phyloP scores from a whole-genome alignment of 2,329 filamentous ascomycete species.

The Pseudocercospora vitis region DNA sequence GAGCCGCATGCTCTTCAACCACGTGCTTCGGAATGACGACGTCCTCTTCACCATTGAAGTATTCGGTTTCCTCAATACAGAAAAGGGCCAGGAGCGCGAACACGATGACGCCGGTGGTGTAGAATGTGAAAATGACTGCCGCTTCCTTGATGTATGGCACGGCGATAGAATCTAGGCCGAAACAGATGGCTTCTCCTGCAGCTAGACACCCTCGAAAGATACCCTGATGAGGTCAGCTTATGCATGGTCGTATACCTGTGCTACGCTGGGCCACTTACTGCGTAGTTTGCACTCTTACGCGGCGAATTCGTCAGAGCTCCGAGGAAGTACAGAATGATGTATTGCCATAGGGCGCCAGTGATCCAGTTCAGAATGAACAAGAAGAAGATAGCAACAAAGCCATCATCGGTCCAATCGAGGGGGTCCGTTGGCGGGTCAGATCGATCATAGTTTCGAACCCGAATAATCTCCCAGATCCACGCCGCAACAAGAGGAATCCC shows the following conservation, averaged over 20 bases:
- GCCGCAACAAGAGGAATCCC: conserved; percentile 30
- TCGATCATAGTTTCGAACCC: conserved; percentile 31
- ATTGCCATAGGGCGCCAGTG: conserved; percentile 34
- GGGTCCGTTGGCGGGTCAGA: conserved; percentile 20
- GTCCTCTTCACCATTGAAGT: conserved; percentile 31
- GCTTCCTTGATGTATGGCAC: conserved; percentile 32
- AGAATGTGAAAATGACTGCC: conserved; percentile 29
- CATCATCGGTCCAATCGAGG: conserved; percentile 31
- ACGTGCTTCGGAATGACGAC: conserved; percentile 35
- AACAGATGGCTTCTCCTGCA: conserved; percentile 36
- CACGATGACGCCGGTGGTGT: conserved; percentile 22
- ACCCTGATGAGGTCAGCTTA: conserved; percentile 7
- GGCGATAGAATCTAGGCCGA: conserved; percentile 32
- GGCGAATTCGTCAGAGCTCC: conserved; percentile 34
- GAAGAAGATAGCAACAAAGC: conserved; percentile 30
- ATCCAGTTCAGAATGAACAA: conserved; percentile 32
- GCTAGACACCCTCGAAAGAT: conserved; percentile 34
- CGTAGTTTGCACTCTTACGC: conserved; percentile 19
- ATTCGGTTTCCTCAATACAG: conserved; percentile 33
- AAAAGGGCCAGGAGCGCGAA: conserved; percentile 26
- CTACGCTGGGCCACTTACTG: conserved; percentile 8
- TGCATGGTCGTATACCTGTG: neutral
- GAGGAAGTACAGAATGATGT: conserved; percentile 35
- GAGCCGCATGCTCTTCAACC: conserved; percentile 22
- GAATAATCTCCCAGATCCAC: conserved; percentile 37